Percentiles rank a stretch among this genome's conserved stretches.
These are phyloP conservation scores for Saksenaea vasiformis DNA, from an alignment of 371 early-diverging fungal species.

Conservation along the genomic window DNA sequence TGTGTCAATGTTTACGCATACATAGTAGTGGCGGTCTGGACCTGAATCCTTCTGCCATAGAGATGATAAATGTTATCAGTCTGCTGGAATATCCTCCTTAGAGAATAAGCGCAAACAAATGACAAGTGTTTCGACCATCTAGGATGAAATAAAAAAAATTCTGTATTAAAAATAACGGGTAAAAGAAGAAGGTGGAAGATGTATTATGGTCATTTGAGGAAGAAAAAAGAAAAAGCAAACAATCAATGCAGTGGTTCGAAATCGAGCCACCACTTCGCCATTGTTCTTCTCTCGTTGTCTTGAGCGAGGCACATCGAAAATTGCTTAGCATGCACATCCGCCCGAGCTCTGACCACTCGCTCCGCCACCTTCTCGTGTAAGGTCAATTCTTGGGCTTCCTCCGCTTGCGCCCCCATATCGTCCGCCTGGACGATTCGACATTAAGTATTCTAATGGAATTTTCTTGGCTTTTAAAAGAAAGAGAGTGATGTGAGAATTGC, in stretches of 20 bases:
- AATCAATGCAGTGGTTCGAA: not conserved
- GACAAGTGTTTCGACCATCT: not conserved
- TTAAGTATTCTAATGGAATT: slow-evolving; percentile 20
- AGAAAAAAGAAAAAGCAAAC: not conserved
- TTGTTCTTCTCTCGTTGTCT: not conserved
- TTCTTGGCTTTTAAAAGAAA: slow-evolving; percentile 14
- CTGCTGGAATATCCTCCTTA: no score
- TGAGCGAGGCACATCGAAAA: not conserved
- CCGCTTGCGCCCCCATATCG: slow-evolving; percentile 7
- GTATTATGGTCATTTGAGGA: not conserved
- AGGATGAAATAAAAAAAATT: not conserved
- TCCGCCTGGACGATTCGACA: slow-evolving; percentile 13
- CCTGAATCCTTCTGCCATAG: no score
- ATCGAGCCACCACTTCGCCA: not conserved
- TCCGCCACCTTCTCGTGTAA: slow-evolving; percentile 19
- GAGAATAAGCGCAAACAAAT: no score
- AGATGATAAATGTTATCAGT: no score
- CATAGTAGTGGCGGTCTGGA: no score
- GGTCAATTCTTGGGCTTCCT: slow-evolving; percentile 20
- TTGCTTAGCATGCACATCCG: slow-evolving; percentile 23
- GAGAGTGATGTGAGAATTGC: not conserved
- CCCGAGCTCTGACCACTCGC: slow-evolving; percentile 15
- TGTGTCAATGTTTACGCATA: no score
- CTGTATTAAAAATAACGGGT: not conserved
- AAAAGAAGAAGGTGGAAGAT: not conserved